phyloP scores from a whole-genome alignment of 176 grass and related monocot species.

The Juncus effusus region DNA sequence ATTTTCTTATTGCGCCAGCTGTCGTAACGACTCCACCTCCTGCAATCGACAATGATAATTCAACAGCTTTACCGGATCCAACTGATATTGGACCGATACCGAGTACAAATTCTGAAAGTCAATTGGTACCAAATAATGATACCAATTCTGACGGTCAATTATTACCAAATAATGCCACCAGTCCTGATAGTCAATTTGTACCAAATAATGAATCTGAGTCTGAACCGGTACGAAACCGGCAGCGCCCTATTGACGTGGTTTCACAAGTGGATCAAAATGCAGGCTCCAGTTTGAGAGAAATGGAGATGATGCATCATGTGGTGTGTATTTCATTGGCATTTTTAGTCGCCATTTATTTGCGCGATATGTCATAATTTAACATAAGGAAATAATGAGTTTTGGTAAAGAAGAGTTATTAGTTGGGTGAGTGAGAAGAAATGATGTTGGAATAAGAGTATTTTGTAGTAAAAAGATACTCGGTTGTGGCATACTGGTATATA shows the following conservation, averaged over 20 bases:
- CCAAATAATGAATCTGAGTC: constrained; percentile 3
- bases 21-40: constrained; percentile 2
- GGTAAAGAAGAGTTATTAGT: not conserved
- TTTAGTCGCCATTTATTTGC: not conserved
- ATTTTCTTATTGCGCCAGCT: not conserved
- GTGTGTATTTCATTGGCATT: not conserved
- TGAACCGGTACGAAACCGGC: not conserved
- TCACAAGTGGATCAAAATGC: not conserved
- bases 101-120: not conserved
- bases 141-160: not conserved
- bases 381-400: not conserved
- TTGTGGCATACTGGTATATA: no score
- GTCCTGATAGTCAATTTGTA: not conserved
- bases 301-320: not conserved
- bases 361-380: not conserved
- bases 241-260: not conserved
- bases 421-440: not conserved
- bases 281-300: not conserved
- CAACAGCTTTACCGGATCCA: constrained; percentile 3
- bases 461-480: no score
- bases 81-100: not conserved
- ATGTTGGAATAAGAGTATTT: no score
- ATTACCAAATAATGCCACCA: not conserved
- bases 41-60: not conserved
- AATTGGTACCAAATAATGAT: constrained; percentile 4